These are phyloP conservation scores for Acer yangbiense DNA, from an alignment of 345 rosid genomes.

Conservation along the genomic window DNA sequence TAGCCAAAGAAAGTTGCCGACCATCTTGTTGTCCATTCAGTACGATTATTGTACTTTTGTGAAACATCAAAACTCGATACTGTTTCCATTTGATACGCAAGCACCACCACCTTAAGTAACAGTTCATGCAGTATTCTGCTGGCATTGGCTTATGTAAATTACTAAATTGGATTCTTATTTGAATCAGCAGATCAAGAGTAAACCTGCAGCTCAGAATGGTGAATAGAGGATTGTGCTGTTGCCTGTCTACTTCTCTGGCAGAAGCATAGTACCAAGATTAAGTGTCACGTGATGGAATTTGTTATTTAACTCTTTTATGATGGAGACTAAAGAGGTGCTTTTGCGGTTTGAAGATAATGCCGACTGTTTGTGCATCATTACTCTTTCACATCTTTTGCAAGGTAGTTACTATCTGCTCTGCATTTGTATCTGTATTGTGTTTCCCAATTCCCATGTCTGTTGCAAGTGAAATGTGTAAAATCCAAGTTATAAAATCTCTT, in stretches of 20 bases:
- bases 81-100: not conserved
- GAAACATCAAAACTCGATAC: not conserved
- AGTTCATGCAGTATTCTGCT: slow-evolving; percentile 3
- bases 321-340: slow-evolving; percentile 29
- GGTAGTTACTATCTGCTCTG: slow-evolving; percentile 34
- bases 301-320: slow-evolving; percentile 27
- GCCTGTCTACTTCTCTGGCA: slow-evolving; percentile 12
- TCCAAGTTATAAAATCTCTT: too few relatives aligned
- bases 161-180: slow-evolving; percentile 25
- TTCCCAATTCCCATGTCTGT: slow-evolving; percentile 9
- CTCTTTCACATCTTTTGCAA: slow-evolving; percentile 24
- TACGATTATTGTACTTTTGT: not conserved
- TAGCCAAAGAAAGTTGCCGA: not conserved
- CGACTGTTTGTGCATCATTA: slow-evolving; percentile 25
- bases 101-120: not conserved
- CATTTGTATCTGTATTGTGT: slow-evolving; percentile 2
- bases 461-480: slow-evolving; percentile 14
- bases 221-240: slow-evolving; percentile 34
- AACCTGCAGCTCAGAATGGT: slow-evolving; percentile 36
- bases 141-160: slow-evolving; percentile 26
- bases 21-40: not conserved
- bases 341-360: slow-evolving; percentile 26
- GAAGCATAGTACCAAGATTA: slow-evolving; percentile 19
- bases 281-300: slow-evolving; percentile 18
- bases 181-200: slow-evolving; percentile 56